Evolutionary conservation across 805 yeast species (phyloP), one percentile per base, ranked within the genome.

Genomic region (Yamadazyma ubonensis): DNA sequence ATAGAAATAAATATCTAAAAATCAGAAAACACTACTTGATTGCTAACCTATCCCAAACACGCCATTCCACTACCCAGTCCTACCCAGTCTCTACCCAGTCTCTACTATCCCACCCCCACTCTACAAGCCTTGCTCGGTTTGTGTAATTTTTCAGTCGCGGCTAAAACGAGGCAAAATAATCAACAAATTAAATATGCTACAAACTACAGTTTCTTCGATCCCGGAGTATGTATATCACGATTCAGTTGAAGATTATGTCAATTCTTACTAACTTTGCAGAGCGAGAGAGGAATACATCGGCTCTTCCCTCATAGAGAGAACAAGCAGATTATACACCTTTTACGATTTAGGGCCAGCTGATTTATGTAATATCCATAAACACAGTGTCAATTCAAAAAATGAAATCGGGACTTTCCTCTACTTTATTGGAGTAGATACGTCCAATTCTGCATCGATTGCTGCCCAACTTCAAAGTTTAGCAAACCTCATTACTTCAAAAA

Each of bases 311-410:
- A 73, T 75, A 38, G 88, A 82, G 54, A 70, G 95, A 50, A 76
- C 84, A 2, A 60, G 75, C 26, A 73, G 83, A 48, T 61, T 85
- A 33, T 72, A 72, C 34, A 66, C 76, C 29, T 78, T 83, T 44
- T 67, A 61, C 39, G 90, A 84, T 45, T 59, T 86, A 41, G 95
- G 95, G 9, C 86, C 89, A 8, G 86, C 83, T 28, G 88, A 78
- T 61, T 63, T 76, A 58, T 76, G 79, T 41, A 73, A 72, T 45
- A 60, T 79, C 41, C 69, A 65, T 38, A 78, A 71, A 46, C 59
- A 59, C 20, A 54, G 62, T 23, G 64, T 60, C 48, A 70, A 54
- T 33, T 62, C 69, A 49, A 66, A 70, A 65, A 67, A 71, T 28
- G 78, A 71, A 35, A 60, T 80, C n/a, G 86, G 88, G 7, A 83